Evolutionary conservation across 176 grass and related monocot genomes (phyloP).

Genomic region (Sorghum bicolor): DNA sequence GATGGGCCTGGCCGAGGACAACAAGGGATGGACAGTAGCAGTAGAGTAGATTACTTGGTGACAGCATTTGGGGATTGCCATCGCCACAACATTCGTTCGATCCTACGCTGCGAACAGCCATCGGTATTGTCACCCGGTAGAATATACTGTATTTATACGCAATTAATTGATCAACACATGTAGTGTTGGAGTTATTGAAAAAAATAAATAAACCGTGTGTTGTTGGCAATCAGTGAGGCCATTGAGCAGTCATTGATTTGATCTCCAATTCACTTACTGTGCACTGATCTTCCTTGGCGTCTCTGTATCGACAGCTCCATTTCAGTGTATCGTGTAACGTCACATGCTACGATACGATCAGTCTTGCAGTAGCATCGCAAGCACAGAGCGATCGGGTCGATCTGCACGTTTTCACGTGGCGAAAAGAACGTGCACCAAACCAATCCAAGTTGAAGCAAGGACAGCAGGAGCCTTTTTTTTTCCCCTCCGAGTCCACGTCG

Average conservation of each 20-base stretch:
- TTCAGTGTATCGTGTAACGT: background rate
- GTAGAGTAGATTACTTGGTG: slow-evolving; percentile 43
- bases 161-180: background rate
- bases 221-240: background rate
- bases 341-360: background rate
- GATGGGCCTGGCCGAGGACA: slow-evolving; percentile 74
- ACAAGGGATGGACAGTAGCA: slow-evolving; percentile 65
- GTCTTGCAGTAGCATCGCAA: background rate
- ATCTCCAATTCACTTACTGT: background rate
- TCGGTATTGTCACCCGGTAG: background rate
- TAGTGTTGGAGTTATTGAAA: background rate
- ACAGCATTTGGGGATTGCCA: background rate
- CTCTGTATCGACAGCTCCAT: background rate
- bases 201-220: background rate
- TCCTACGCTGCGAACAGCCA: background rate
- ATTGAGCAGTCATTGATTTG: background rate
- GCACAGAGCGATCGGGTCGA: background rate
- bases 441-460: background rate
- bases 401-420: no score
- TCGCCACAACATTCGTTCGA: background rate
- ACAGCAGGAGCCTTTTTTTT: background rate
- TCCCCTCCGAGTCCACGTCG: slow-evolving; percentile 13
- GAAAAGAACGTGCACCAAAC: slow-evolving; percentile 4
- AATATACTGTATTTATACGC: background rate
- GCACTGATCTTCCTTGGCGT: background rate